Evolutionary conservation across 2,329 filamentous ascomycete species (phyloP).

Genomic region (Sordariomycetes sp.): DNA sequence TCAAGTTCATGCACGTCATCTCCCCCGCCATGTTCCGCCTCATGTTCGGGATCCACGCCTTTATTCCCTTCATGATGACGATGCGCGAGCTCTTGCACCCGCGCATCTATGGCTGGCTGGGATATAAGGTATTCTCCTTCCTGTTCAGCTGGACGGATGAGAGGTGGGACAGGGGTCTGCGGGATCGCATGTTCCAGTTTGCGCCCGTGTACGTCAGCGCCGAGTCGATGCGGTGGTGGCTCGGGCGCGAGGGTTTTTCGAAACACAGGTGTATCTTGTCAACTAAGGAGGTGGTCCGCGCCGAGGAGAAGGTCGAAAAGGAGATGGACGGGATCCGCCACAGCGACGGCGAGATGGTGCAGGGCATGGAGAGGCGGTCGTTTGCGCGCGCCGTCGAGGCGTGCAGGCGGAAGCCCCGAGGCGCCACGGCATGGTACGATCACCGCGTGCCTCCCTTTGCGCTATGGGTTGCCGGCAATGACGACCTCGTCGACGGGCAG

Average conservation of each 20-base stretch:
- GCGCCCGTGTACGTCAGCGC: slow-evolving; percentile 81
- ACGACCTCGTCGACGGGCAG: slow-evolving; percentile 72
- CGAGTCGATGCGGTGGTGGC: slow-evolving; percentile 92
- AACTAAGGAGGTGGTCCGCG: slow-evolving; percentile 54
- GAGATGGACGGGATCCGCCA: slow-evolving; percentile 5
- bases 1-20: slow-evolving; percentile 81
- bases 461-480: slow-evolving; percentile 73
- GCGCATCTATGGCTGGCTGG: slow-evolving; percentile 62
- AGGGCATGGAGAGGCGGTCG: slow-evolving; percentile 3
- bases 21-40: slow-evolving; percentile 63
- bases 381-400: slow-evolving; percentile 1
- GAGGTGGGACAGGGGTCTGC: slow-evolving; percentile 70
- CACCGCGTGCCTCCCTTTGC: slow-evolving; percentile 69
- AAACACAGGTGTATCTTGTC: slow-evolving; percentile 74
- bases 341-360: slow-evolving; percentile 6
- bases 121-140: slow-evolving; percentile 81
- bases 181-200: slow-evolving; percentile 81
- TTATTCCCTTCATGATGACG: slow-evolving; percentile 87
- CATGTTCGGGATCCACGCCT: slow-evolving; percentile 83
- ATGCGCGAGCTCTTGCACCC: slow-evolving; percentile 59
- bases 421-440: slow-evolving; percentile 68
- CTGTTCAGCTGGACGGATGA: slow-evolving; percentile 79
- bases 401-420: slow-evolving; percentile 19
- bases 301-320: slow-evolving; percentile 40
- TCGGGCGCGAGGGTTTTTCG: slow-evolving; percentile 71